Conservation (phyloP, 2,329 filamentous ascomycete species). For the Chaetomiaceae sp. region DNA sequence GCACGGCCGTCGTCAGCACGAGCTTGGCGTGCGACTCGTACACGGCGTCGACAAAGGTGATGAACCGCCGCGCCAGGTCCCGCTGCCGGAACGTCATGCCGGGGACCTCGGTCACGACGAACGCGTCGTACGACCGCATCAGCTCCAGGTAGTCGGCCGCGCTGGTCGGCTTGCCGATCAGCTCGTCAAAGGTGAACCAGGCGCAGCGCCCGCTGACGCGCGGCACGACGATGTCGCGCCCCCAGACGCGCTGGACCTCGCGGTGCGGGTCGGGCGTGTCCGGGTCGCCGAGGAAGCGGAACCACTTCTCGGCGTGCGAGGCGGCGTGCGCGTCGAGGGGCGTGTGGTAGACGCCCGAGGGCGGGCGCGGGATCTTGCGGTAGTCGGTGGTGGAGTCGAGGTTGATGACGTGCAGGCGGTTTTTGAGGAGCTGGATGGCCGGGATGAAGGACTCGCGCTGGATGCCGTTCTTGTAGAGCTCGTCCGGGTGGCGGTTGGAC, state of each 20-base stretch:
- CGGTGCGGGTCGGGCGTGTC: slow-evolving; percentile 69
- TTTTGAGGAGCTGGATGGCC: slow-evolving; percentile 87
- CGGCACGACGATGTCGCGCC: slow-evolving; percentile 82
- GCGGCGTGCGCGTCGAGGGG: slow-evolving; percentile 73
- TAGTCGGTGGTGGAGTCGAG: slow-evolving; percentile 95
- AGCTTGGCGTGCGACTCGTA: slow-evolving; percentile 93
- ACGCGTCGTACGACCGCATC: slow-evolving; percentile 83
- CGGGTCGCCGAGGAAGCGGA: slow-evolving; percentile 85
- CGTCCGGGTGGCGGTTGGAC: slow-evolving; percentile 91
- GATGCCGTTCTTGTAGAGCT: slow-evolving; percentile 97
- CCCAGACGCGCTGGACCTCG: slow-evolving; percentile 84
- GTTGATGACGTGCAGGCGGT: slow-evolving; percentile 81
- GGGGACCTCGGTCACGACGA: slow-evolving; percentile 86
- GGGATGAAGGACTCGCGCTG: slow-evolving; percentile 94
- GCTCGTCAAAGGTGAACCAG: slow-evolving; percentile 86
- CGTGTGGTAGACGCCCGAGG: slow-evolving; percentile 90
- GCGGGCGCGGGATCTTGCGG: slow-evolving; percentile 89
- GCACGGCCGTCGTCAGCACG: slow-evolving; percentile 84
- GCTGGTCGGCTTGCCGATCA: slow-evolving; percentile 83
- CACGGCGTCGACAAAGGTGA: slow-evolving; percentile 95
- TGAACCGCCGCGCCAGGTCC: slow-evolving; percentile 87
- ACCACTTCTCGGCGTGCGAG: slow-evolving; percentile 90
- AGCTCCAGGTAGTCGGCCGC: slow-evolving; percentile 95
- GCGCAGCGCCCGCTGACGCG: slow-evolving; percentile 82
- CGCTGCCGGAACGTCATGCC: slow-evolving; percentile 84